A percentile compares a stretch with the other conserved stretches of the same genome.
Evolutionary conservation across 179 eudicot genomes (phyloP).

Genomic region (Spinacia oleracea): DNA sequence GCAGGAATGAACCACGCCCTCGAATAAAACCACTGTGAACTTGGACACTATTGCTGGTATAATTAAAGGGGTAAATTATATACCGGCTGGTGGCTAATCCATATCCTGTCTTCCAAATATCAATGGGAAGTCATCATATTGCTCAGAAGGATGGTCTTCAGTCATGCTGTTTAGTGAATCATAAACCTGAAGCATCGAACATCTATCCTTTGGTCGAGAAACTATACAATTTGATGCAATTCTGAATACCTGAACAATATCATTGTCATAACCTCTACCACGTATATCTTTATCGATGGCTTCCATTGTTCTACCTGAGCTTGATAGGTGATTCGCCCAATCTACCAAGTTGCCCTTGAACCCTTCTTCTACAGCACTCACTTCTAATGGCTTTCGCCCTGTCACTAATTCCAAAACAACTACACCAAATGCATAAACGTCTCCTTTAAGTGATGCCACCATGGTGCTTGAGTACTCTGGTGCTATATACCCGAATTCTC

Average conservation of each 20-base stretch:
- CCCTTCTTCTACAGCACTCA: slow-evolving; percentile 53
- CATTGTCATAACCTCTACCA: slow-evolving; percentile 75
- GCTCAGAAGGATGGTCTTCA: slow-evolving; percentile 59
- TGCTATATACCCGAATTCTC: slow-evolving; percentile 89
- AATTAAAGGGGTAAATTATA: slow-evolving; percentile 14
- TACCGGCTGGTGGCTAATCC: slow-evolving; percentile 27
- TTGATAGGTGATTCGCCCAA: slow-evolving; percentile 61
- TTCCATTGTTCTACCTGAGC: slow-evolving; percentile 57
- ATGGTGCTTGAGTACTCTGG: slow-evolving; percentile 79
- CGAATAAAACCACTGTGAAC: neutral
- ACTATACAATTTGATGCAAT: slow-evolving; percentile 67
- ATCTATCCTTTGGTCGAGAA: slow-evolving; percentile 69
- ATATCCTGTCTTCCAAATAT: slow-evolving; percentile 43
- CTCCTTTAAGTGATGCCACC: slow-evolving; percentile 77
- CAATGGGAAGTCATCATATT: slow-evolving; percentile 82
- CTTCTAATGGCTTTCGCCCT: slow-evolving; percentile 73
- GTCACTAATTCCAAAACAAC: slow-evolving; percentile 84
- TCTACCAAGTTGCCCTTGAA: slow-evolving; percentile 83
- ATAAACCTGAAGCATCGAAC: slow-evolving; percentile 77
- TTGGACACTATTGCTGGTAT: slow-evolving; percentile 10
- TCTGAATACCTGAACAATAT: slow-evolving; percentile 61
- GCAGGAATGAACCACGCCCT: slow-evolving; percentile 8
- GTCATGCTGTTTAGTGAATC: slow-evolving; percentile 67
- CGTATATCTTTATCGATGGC: slow-evolving; percentile 61
- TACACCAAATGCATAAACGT: slow-evolving; percentile 76